Percentiles rank a stretch among this genome's conserved stretches.
These are phyloP conservation scores for Pythium myriotylum DNA, from an alignment of 352 stramenopile species.

Conservation along the genomic window DNA sequence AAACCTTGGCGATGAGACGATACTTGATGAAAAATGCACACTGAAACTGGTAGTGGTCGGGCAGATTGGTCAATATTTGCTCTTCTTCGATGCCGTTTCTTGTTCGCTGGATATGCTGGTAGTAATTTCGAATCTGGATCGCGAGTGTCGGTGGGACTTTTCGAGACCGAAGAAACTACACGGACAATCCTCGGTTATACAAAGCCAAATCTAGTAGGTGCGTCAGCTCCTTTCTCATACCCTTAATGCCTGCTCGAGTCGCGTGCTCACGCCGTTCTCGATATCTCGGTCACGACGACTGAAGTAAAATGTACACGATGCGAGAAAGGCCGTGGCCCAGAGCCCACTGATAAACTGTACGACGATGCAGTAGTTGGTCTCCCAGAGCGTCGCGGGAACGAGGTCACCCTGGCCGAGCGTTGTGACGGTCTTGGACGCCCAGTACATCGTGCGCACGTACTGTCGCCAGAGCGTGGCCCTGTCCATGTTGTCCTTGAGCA, in stretches of 20 bases:
- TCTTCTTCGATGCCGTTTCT: constrained; percentile 40
- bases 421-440: constrained; percentile 68
- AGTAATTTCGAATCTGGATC: constrained; percentile 54
- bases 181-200: not conserved
- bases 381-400: constrained; percentile 49
- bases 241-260: constrained; percentile 49
- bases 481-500: constrained; percentile 63
- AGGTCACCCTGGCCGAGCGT: constrained; percentile 73
- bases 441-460: constrained; percentile 66
- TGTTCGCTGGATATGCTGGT: constrained; percentile 72
- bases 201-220: no score
- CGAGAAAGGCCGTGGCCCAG: constrained; percentile 68
- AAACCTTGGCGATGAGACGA: constrained; percentile 23
- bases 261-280: constrained; percentile 57
- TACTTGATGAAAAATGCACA: constrained; percentile 34
- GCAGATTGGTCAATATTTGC: constrained; percentile 22
- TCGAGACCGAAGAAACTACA: constrained; percentile 50
- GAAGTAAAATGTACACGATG: constrained; percentile 75
- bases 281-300: constrained; percentile 62
- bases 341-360: constrained; percentile 65
- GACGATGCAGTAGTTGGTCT: constrained; percentile 69
- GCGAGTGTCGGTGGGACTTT: constrained; percentile 43
- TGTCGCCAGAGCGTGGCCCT: constrained; percentile 40
- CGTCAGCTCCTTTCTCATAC: no score
- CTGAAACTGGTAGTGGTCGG: constrained; percentile 24